These are phyloP conservation scores for Pythium myriotylum DNA, from an alignment of 352 stramenopile species.

Conservation along the genomic window DNA sequence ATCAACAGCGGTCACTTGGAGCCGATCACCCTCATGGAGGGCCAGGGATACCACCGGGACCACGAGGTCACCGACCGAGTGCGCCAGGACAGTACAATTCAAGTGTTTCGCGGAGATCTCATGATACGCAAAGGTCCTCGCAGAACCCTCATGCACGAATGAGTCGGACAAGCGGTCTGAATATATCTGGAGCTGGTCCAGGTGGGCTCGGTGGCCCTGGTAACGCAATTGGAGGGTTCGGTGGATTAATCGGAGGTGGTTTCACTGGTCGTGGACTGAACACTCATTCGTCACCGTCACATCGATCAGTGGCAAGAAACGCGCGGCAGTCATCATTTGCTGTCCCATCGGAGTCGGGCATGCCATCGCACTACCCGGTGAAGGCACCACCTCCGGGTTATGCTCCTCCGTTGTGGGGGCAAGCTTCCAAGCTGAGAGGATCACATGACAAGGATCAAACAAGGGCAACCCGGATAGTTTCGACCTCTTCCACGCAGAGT, in stretches of 20 bases:
- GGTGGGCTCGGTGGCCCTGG: too few relatives aligned
- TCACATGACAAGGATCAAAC: too few relatives aligned
- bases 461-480: neutral
- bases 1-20: neutral
- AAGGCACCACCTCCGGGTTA: too few relatives aligned
- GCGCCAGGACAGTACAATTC: neutral
- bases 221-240: too few relatives aligned
- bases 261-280: too few relatives aligned
- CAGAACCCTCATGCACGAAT: neutral
- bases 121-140: too few relatives aligned
- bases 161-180: neutral
- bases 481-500: conserved; percentile 12
- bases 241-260: too few relatives aligned
- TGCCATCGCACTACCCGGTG: neutral
- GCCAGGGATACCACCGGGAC: neutral
- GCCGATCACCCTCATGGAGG: neutral
- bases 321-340: neutral
- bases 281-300: too few relatives aligned
- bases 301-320: neutral
- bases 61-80: neutral
- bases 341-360: neutral
- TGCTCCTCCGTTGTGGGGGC: too few relatives aligned
- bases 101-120: too few relatives aligned
- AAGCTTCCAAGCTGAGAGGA: too few relatives aligned
- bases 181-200: neutral